These are phyloP conservation scores for Phaeosphaeria sp. DNA, from an alignment of 2,329 filamentous ascomycete genomes.

Conservation along the genomic window DNA sequence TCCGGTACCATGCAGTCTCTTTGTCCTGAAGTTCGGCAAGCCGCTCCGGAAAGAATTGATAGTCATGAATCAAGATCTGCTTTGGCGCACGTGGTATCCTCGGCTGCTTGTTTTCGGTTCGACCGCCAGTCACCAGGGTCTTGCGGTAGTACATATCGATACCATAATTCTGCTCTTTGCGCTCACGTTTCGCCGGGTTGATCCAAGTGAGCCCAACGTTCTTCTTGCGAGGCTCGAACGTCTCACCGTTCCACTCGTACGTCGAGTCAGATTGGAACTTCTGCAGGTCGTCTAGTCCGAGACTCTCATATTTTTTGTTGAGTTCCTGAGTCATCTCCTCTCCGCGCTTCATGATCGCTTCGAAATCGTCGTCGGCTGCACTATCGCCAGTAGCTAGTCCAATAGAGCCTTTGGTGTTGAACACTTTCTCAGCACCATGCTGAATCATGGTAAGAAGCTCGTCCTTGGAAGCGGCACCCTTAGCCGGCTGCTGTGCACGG, in stretches of 20 bases:
- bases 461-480: slow-evolving; percentile 93
- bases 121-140: slow-evolving; percentile 80
- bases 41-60: slow-evolving; percentile 90
- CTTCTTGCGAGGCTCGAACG: slow-evolving; percentile 83
- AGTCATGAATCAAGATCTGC: slow-evolving; percentile 90
- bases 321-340: slow-evolving; percentile 88
- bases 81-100: slow-evolving; percentile 96
- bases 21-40: slow-evolving; percentile 91
- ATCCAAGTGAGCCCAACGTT: slow-evolving; percentile 96
- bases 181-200: slow-evolving; percentile 96
- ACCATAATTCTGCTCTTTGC: slow-evolving; percentile 96
- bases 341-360: slow-evolving; percentile 82
- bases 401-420: slow-evolving; percentile 73
- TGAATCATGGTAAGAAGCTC: slow-evolving; percentile 98
- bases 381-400: slow-evolving; percentile 66
- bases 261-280: slow-evolving; percentile 98
- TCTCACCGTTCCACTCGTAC: slow-evolving; percentile 98
- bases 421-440: slow-evolving; percentile 95
- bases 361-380: slow-evolving; percentile 87
- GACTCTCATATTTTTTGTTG: slow-evolving; percentile 93
- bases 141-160: slow-evolving; percentile 99
- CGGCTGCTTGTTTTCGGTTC: slow-evolving; percentile 83
- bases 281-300: slow-evolving; percentile 94
- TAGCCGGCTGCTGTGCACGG: slow-evolving; percentile 86
- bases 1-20: slow-evolving; percentile 93